Evolutionary conservation across 1,139 yeast genomes (phyloP).

Genomic region (Yarrowia galli): DNA sequence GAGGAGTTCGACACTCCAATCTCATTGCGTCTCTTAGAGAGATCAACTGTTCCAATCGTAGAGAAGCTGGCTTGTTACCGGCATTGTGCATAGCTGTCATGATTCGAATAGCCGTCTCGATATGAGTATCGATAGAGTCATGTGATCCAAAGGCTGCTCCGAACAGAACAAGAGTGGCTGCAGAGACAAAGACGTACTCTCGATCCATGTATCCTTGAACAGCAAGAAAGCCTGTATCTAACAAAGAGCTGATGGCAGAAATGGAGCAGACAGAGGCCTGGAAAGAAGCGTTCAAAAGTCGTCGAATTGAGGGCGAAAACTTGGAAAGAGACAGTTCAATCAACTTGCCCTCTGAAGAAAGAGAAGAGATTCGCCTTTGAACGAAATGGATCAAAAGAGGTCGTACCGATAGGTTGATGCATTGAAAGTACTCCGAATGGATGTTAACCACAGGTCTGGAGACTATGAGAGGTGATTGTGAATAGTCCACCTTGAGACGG

Average conservation of each 20-base stretch:
- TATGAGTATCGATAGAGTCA: constrained; percentile 72
- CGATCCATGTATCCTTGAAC: constrained; percentile 89
- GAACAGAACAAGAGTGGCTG: constrained; percentile 76
- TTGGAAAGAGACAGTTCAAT: constrained; percentile 67
- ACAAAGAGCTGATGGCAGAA: constrained; percentile 72
- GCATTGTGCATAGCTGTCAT: constrained; percentile 77
- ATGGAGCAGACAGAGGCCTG: constrained; percentile 85
- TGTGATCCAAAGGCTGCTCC: constrained; percentile 86
- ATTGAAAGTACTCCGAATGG: constrained; percentile 87
- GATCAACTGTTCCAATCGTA: constrained; percentile 41
- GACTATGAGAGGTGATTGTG: constrained; percentile 57
- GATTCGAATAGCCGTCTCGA: constrained; percentile 74
- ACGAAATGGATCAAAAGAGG: constrained; percentile 84
- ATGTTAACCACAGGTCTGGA: constrained; percentile 76
- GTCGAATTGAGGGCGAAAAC: constrained; percentile 56
- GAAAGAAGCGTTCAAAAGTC: constrained; percentile 77
- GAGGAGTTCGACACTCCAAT: constrained; percentile 11
- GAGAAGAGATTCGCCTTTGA: constrained; percentile 65
- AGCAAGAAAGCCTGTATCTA: constrained; percentile 81
- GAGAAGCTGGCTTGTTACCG: constrained; percentile 69
- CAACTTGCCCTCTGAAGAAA: constrained; percentile 49
- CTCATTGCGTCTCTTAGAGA: constrained; percentile 10
- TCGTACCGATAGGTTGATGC: constrained; percentile 80
- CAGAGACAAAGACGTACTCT: constrained; percentile 81
- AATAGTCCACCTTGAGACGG: constrained; percentile 69